Evolutionary conservation across 208 protist genomes (phyloP), one percentile per base, ranked within the genome.

Genomic region (Leishmania gerbilli): DNA sequence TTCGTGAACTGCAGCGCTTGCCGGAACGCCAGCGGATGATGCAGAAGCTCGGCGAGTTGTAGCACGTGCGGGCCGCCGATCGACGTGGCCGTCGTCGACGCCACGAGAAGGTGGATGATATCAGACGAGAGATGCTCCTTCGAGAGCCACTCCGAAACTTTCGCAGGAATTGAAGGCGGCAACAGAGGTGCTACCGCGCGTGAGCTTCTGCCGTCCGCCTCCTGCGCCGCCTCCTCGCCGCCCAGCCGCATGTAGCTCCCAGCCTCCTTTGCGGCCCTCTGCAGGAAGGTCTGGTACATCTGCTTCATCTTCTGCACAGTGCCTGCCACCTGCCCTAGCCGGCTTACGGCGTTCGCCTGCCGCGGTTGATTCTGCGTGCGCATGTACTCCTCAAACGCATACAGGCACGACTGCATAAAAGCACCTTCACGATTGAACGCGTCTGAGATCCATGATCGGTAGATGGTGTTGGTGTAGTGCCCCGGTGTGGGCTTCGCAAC

Each of bases 321-420:
- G 49, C 88, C 74, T 1, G 94, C 92, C 37, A 93, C 68, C 79
- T 65, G 21, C 31, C 89, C 94, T 21, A 79, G 49, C 17, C 81
- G 79, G 40, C 90, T 90, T 76, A 94, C 72, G 60, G 90, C 89
- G 19, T 55, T 81, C 24, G 64, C 51, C 9, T 86, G 82, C 58
- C 87, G 89, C 68, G 93, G 80, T 71, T 90, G 87, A 49, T 77
- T 88, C 34, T 79, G 84, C 68, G 90, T 77, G 79, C 89, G 93
- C 79, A 80, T 85, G 24, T 89, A 82, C 71, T 95, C 90, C 74
- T 95, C 88, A 45, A 91, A 90, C 6, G 88, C 92, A 31, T 83
- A 60, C 51, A 74, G 84, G 76, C 91, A 96, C 31, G 76, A 71
- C 31, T 27, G 34, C 75, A 89, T 89, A 71, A 97, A 97, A 19